Conservation (phyloP, 257 asterid genomes). For the Cynanchum wilfordii region DNA sequence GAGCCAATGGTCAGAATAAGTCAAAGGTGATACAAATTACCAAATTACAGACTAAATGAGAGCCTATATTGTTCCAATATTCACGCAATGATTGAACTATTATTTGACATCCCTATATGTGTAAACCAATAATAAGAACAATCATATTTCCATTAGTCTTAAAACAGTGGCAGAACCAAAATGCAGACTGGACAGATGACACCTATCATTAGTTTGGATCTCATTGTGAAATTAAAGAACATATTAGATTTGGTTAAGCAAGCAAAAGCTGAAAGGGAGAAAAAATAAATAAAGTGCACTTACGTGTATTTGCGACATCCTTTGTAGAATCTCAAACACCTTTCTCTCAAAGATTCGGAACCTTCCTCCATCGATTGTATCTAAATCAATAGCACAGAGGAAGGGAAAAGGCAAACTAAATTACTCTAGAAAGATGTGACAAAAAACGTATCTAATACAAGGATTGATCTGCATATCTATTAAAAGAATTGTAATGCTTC, state of each 20-base stretch:
- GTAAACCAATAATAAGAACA: background rate
- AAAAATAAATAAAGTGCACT: slow-evolving; percentile 25
- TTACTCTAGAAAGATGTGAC: slow-evolving; percentile 13
- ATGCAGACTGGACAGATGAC: background rate
- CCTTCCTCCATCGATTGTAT: slow-evolving; percentile 92
- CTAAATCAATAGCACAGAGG: slow-evolving; percentile 37
- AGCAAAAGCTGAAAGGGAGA: slow-evolving; percentile 5
- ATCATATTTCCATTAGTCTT: background rate
- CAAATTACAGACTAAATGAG: background rate
- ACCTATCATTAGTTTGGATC: background rate
- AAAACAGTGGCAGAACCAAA: background rate
- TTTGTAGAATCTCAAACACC: slow-evolving; percentile 92
- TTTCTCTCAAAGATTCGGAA: slow-evolving; percentile 84
- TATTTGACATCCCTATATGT: background rate
- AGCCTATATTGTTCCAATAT: background rate
- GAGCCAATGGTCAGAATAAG: background rate
- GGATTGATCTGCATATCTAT: background rate
- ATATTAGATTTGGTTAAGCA: background rate
- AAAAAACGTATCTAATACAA: background rate
- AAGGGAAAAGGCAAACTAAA: slow-evolving; percentile 10
- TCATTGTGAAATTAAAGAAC: background rate
- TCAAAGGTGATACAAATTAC: background rate
- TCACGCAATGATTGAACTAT: background rate
- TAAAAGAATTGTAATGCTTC: background rate
- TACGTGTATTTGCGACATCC: slow-evolving; percentile 99